A percentile compares a stretch with the other conserved stretches of the same genome.
Evolutionary conservation across 257 asterid species (phyloP).

Genomic region (Jacaranda mimosifolia): DNA sequence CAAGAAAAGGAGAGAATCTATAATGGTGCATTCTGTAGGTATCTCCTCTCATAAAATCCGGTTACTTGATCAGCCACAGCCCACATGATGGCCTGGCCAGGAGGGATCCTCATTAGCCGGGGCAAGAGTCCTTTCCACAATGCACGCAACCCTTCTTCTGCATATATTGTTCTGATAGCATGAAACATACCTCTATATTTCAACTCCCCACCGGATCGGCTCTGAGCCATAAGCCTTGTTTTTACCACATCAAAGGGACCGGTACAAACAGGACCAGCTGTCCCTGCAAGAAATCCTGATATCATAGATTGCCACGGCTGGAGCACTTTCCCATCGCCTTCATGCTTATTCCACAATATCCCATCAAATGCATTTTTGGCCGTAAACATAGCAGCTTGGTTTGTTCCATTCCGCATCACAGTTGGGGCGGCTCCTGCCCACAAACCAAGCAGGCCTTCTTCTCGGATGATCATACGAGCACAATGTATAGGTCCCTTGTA

Average conservation of each 20-base stretch:
- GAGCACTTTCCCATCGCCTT: slow-evolving; percentile 84
- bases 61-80: slow-evolving; percentile 92
- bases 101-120: slow-evolving; percentile 98
- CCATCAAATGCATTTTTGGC: slow-evolving; percentile 94
- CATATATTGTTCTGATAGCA: slow-evolving; percentile 78
- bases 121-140: slow-evolving; percentile 92
- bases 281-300: slow-evolving; percentile 96
- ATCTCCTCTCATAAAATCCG: slow-evolving; percentile 84
- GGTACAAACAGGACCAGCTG: slow-evolving; percentile 91
- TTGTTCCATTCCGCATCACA: slow-evolving; percentile 96
- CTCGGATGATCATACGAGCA: slow-evolving; percentile 72
- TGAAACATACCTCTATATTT: slow-evolving; percentile 92
- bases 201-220: slow-evolving; percentile 70
- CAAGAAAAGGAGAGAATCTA: slow-evolving; percentile 29
- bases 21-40: slow-evolving; percentile 47
- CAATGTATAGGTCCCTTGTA: slow-evolving; percentile 93
- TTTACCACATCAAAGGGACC: slow-evolving; percentile 99
- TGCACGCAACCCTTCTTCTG: slow-evolving; percentile 85
- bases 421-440: slow-evolving; percentile 99
- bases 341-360: slow-evolving; percentile 79
- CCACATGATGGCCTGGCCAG: slow-evolving; percentile 99
- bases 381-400: slow-evolving; percentile 97
- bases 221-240: slow-evolving; percentile 98
- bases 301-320: slow-evolving; percentile 96
- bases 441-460: slow-evolving; percentile 88